Evolutionary conservation across 2,329 filamentous ascomycete species (phyloP), one percentile per base, ranked within the genome.

Genomic region (Microdochium nivale): DNA sequence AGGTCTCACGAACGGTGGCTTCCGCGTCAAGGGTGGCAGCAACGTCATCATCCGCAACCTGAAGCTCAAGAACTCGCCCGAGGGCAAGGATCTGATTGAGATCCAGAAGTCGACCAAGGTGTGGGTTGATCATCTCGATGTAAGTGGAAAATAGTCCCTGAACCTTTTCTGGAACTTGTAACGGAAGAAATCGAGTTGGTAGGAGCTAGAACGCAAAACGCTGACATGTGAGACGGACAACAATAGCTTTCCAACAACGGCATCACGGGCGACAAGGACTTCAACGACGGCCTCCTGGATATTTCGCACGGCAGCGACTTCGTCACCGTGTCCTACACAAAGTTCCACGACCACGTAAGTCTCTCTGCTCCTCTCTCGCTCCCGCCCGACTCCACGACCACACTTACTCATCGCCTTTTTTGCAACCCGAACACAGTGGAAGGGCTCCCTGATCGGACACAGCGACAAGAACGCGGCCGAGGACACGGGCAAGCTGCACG

Each of bases 11-110:
- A 68, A 71, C 49, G 64, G 74, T 51, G 73, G 73, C 8, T 64
- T 81, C 48, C 72, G 69, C 51, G 65, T 80, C 57, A 74, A 74
- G 62, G 61, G 66, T 35, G 67, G 64, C 19, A 70, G 60, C 52
- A 82, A 83, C 56, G 78, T 82, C 48, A 80, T 83, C 52, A 61
- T 83, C 48, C 76, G 75, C 47, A 82, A 83, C 65, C 61, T 83
- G 35, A 75, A 75, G 55, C 72, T 79, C 54, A 74, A 78, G 52
- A 30, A 27, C 46, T 73, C 79, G 1, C 66, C 70, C 7, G 63
- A 67, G 9, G 65, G 70, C 30, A 75, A 75, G 35, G 79, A 83
- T 61, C 72, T 75, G 37, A 70, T 83, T 50, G 71, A 72, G 2
- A 68, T 80, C 2, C 70, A 80, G 54, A 59, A 62, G 2, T 67